Percentiles rank a stretch among this genome's conserved stretches.
Conservation (phyloP, 805 yeast genomes). For the Candida insectalens region DNA sequence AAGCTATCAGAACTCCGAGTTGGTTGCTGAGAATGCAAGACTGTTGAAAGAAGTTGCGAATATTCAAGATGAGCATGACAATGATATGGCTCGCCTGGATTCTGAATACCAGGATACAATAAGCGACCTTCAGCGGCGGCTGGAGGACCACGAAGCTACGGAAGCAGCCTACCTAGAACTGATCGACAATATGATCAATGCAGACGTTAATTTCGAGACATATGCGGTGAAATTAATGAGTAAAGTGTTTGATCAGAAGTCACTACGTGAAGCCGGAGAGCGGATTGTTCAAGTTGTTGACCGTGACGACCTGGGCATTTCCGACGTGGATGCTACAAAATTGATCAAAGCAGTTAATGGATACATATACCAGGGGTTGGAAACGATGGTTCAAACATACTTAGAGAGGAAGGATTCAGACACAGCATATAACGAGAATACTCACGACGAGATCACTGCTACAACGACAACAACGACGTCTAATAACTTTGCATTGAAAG, state of each 20-base stretch:
- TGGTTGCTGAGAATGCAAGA: background rate
- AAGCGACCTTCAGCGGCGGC: background rate
- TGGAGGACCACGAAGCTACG: background rate
- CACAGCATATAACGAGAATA: no score
- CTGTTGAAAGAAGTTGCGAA: background rate
- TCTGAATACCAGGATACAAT: background rate
- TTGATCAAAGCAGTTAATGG: slow-evolving; percentile 23
- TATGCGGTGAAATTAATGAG: slow-evolving; percentile 41
- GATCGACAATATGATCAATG: slow-evolving; percentile 14
- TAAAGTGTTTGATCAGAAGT: slow-evolving; percentile 46
- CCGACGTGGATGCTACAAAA: slow-evolving; percentile 21
- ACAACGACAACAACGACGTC: no score
- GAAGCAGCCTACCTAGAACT: background rate
- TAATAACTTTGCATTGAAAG: no score
- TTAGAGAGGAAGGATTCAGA: no score
- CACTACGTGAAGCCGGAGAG: slow-evolving; percentile 48
- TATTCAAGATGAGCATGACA: background rate
- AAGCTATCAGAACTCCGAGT: background rate
- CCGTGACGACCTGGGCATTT: slow-evolving; percentile 13
- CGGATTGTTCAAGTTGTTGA: slow-evolving; percentile 35
- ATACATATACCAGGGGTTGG: slow-evolving; percentile 55
- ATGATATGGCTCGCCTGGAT: background rate
- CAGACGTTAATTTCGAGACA: slow-evolving; percentile 36
- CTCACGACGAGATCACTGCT: no score
- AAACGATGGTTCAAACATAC: slow-evolving; percentile 49